Conservation (phyloP, 768 basidiomycete genomes). For the Kockovaella imperatae region DNA sequence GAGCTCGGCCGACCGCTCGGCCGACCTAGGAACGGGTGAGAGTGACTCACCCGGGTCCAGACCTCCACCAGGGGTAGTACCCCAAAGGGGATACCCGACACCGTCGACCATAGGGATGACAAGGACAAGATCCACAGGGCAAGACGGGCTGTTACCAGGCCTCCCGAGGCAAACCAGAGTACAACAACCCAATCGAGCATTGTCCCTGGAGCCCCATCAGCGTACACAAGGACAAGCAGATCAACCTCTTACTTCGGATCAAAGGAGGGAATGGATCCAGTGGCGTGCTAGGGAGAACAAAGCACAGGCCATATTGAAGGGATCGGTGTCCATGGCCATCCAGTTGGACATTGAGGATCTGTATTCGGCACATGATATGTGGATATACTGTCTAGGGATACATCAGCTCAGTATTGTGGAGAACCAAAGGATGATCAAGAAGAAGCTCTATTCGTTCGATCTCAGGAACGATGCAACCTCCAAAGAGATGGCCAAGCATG, state of each 20-base stretch:
- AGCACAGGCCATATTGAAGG: not conserved
- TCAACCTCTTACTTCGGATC: too few species aligned
- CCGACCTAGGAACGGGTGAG: too few species aligned
- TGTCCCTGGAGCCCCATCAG: too few species aligned
- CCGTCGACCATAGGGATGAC: too few species aligned
- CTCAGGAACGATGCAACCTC: not conserved
- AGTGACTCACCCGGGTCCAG: not conserved
- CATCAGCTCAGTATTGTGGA: not conserved
- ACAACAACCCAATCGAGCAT: too few species aligned
- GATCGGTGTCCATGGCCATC: not conserved
- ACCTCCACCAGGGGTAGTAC: too few species aligned
- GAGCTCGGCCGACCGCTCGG: too few species aligned
- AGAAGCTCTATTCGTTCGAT: not conserved
- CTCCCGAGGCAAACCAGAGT: too few species aligned
- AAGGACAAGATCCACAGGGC: too few species aligned
- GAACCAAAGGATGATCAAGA: not conserved
- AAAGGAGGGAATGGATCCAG: not conserved
- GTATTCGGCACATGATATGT: not conserved
- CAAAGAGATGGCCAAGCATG: constrained; percentile 5
- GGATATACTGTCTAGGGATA: not conserved
- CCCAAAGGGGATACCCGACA: too few species aligned
- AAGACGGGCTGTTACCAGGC: too few species aligned
- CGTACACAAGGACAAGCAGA: too few species aligned
- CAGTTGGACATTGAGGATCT: not conserved
- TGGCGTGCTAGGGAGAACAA: not conserved